Base-by-base conservation (phyloP, 768 basidiomycete genomes). In the Podaxis mareebaensis region DNA sequence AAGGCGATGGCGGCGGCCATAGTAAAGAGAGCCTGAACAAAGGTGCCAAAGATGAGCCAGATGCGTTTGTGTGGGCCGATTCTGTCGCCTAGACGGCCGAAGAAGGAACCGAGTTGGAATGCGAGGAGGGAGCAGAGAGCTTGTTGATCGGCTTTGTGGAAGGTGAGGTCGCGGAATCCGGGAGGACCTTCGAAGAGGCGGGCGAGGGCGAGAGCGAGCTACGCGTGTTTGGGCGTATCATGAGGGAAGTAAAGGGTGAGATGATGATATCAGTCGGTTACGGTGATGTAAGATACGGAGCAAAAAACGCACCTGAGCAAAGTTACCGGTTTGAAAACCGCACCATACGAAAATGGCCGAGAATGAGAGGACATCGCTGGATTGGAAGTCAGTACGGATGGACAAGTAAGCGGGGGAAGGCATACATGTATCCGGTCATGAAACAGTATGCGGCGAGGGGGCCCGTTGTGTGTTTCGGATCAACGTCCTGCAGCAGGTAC, bases 41-140 rank as follows among this genome's bases (percentile, higher is more conserved):
- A 76, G 0, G 90, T 92, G 30, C 90, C 88, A 2, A 79, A 60
- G 30, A 86, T 76, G 69, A 95, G 83, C 93, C 93, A 96, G 20
- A 79, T 72, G 22, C 93, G 88, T 48, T 86, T 88, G 68, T 86
- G 85, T 11, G 85, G 69, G 0, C 94, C 94, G 26, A 95, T 81
- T 62, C 80, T 80, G 75, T 96, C 92, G n/a, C 94, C 93, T n/a
- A 92, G 71, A 24, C 93, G 87, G 0, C 93, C 93, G 58, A 93
- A 54, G 72, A 84, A 86, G n/a, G 92, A 85, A 6, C 94, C 93
- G 10, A 79, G 61, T 66, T 91, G 81, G 82, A 95, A 95, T n/a
- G 85, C 74, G 62, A 92, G 69, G 11, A 95, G 75, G n/a, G 91
- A 93, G 39, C 84, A 85, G 58, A 96, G 78, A 15, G 94, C 93